These are phyloP conservation scores for Zhuliangozyma blackwelliae DNA, from an alignment of 1,139 yeast genomes.

Conservation along the genomic window DNA sequence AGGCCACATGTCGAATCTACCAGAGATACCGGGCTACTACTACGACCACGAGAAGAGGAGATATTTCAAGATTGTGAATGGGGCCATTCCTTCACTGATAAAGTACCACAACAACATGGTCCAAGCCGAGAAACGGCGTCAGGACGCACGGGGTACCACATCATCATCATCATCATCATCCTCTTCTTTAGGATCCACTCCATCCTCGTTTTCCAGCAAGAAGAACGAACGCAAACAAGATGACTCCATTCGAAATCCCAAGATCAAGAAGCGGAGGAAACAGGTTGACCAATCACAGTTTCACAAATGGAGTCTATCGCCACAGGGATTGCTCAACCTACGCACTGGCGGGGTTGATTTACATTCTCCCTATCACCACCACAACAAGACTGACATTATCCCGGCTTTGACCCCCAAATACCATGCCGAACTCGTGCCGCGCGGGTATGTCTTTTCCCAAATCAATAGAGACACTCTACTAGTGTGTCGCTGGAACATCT, in stretches of 20 bases:
- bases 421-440: constrained; percentile 4
- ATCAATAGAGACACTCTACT: neutral
- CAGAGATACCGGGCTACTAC: constrained; percentile 43
- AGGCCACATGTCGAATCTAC: too few species aligned
- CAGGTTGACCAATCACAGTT: too few species aligned
- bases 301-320: neutral
- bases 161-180: constrained; percentile 16
- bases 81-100: constrained; percentile 16
- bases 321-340: constrained; percentile 5
- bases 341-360: constrained; percentile 7
- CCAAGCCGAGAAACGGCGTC: constrained; percentile 27
- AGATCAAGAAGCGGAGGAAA: too few species aligned
- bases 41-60: constrained; percentile 38
- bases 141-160: constrained; percentile 3
- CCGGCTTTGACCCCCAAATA: constrained; percentile 1
- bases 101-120: constrained; percentile 33
- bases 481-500: too few species aligned
- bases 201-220: neutral
- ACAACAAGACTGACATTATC: constrained; percentile 3
- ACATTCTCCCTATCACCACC: constrained; percentile 1
- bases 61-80: constrained; percentile 44
- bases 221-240: too few species aligned
- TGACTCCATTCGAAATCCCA: too few species aligned
- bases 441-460: constrained; percentile 5
- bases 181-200: constrained; percentile 3